Conservation (phyloP, 306 rosid species). For the Macrotyloma uniflorum region DNA sequence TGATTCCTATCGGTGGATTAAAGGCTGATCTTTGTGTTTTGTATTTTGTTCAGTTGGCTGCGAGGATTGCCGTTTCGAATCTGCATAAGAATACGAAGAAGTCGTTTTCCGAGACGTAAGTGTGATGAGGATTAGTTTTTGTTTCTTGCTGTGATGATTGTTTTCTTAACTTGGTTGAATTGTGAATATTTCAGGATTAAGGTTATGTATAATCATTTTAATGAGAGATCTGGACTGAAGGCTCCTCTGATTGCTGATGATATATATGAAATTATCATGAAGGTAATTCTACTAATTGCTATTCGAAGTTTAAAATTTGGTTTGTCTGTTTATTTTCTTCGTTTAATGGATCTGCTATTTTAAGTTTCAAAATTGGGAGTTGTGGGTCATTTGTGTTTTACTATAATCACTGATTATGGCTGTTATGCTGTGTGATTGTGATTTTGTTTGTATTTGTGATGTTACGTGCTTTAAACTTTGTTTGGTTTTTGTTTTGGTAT, state of each 20-base stretch:
- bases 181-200: conserved; percentile 54
- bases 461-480: background rate
- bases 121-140: background rate
- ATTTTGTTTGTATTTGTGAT: background rate
- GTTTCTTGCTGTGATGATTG: background rate
- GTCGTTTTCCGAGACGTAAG: conserved; percentile 78
- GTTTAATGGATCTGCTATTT: too few species aligned
- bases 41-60: conserved; percentile 65
- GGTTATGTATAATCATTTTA: conserved; percentile 65
- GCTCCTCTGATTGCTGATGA: conserved; percentile 79
- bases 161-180: background rate
- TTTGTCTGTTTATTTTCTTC: too few species aligned
- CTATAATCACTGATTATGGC: background rate
- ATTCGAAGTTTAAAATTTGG: too few species aligned
- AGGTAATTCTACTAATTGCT: conserved; percentile 39
- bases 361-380: too few species aligned
- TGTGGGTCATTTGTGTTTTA: background rate
- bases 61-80: conserved; percentile 79
- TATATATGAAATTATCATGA: conserved; percentile 78
- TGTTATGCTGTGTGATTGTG: background rate
- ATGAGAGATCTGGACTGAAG: conserved; percentile 70
- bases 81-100: conserved; percentile 75
- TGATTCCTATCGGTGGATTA: background rate
- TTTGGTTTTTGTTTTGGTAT: background rate
- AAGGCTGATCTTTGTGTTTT: background rate